phyloP scores from a whole-genome alignment of 225 moss, liverwort and hornwort species.

The Physcomitrium patens region DNA sequence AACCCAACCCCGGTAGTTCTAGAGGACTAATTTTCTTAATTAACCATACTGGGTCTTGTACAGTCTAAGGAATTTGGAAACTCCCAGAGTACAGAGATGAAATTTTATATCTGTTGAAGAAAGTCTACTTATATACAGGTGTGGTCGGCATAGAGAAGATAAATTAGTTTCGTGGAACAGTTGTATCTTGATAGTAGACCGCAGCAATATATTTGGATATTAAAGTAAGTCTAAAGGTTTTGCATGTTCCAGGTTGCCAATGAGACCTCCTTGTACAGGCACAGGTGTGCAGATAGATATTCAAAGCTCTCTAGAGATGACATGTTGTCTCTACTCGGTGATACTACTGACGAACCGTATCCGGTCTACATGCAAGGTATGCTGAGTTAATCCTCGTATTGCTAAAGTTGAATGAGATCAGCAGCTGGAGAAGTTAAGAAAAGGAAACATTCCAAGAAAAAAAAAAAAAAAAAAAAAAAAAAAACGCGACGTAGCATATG shows the following conservation, averaged over 20 bases:
- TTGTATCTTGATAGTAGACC: background rate
- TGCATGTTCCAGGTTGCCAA: conserved; percentile 54
- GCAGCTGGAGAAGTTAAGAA: conserved; percentile 2
- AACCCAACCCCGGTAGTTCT: background rate
- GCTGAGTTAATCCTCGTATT: background rate
- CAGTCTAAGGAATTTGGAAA: background rate
- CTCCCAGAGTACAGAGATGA: background rate
- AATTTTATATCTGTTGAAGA: background rate
- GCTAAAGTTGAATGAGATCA: background rate
- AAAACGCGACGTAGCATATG: background rate
- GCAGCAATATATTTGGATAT: no score
- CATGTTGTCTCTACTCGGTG: conserved; percentile 67
- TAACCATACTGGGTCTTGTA: background rate
- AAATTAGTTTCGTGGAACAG: background rate
- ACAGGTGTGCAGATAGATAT: conserved; percentile 57
- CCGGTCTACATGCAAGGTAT: conserved; percentile 87
- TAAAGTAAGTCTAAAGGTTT: conserved; percentile 1
- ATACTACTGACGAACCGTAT: conserved; percentile 51
- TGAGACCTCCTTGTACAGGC: conserved; percentile 71
- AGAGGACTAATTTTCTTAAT: background rate
- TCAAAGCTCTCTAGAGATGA: conserved; percentile 46
- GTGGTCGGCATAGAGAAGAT: background rate
- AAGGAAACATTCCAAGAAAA: conserved; percentile 2
- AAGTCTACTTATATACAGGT: background rate
- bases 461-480: no score